phyloP scores from a whole-genome alignment of 306 rosid species.

The Gillenia trifoliata region DNA sequence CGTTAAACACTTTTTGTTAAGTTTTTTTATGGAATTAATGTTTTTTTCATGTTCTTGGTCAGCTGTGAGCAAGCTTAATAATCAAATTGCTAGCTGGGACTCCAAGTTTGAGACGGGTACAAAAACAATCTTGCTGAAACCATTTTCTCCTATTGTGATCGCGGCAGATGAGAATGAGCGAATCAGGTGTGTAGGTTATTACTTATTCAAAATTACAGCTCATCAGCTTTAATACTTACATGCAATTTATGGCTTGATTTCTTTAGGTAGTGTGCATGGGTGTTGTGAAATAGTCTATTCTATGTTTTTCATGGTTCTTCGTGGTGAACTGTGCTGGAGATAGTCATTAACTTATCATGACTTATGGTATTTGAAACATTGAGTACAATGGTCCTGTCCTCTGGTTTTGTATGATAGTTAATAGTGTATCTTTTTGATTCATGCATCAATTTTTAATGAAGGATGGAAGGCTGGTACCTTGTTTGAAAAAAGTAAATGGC shows the following conservation, averaged over 20 bases:
- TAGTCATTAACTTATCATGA: background rate
- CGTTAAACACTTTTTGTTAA: background rate
- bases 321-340: background rate
- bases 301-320: background rate
- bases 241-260: background rate
- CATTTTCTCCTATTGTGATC: constrained; percentile 87
- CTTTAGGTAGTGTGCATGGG: too few relatives aligned
- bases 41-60: constrained; percentile 17
- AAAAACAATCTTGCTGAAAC: constrained; percentile 71
- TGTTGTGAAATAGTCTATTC: background rate
- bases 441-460: background rate
- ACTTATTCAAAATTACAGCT: background rate
- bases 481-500: background rate
- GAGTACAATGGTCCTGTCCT: too few relatives aligned
- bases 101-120: constrained; percentile 68
- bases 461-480: background rate
- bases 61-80: constrained; percentile 82
- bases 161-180: constrained; percentile 96
- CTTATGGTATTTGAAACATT: too few relatives aligned
- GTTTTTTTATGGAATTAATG: constrained; percentile 16
- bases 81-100: constrained; percentile 91
- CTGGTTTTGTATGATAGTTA: background rate
- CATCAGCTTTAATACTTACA: background rate
- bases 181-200: constrained; percentile 53
- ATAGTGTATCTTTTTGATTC: background rate